Evolutionary conservation across 2,329 filamentous ascomycete species (phyloP), one percentile per base, ranked within the genome.

Genomic region (Dactylonectria macrodidyma): DNA sequence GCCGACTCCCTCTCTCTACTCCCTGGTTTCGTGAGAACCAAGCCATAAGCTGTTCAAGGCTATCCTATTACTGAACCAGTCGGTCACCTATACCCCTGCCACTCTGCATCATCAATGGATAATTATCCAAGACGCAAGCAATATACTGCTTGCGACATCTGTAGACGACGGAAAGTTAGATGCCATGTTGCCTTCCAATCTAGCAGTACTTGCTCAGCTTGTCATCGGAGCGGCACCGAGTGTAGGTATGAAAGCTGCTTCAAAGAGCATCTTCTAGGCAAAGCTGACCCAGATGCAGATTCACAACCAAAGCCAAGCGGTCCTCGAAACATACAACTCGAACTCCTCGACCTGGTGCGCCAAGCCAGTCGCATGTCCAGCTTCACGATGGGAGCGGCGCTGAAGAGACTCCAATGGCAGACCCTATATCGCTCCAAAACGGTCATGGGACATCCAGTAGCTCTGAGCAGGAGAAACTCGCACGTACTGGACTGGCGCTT

Each of bases 381-480:
- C 41, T 48, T 8, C 16, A 19, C 10, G 30, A 50, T 14, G 22
- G 8, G 10, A 19, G 19, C 19, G 19, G 19, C 19, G 19, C 19
- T 19, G 19, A 19, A 19, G 19, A 19, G 19, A 19, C 19, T 19
- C 19, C 19, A 19, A 19, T 19, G 22, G 38, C 14, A 24, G 22
- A 11, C 3, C 38, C 2, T 16, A 41, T 26, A 33, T 6, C n/a
- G 38, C 16, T 5, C 50, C 24, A 67, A 12, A 14, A 51, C 5
- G 26, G 44, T 1, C n/a, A 57, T 8, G 46, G 70, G 4, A 36
- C 61, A 5, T 6, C 19, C 19, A 19, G 19, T 19, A 19, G 19
- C 19, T 19, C 67, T 1, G 71, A 67, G 1, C 73, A 75, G 46
- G 73, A 75, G n/a, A 65, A 75, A 1, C 68, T 73, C 3, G 73